Percentiles rank a stretch among this genome's conserved stretches.
Conservation (phyloP, 2,329 filamentous ascomycete genomes). For the Venturia aucupariae region DNA sequence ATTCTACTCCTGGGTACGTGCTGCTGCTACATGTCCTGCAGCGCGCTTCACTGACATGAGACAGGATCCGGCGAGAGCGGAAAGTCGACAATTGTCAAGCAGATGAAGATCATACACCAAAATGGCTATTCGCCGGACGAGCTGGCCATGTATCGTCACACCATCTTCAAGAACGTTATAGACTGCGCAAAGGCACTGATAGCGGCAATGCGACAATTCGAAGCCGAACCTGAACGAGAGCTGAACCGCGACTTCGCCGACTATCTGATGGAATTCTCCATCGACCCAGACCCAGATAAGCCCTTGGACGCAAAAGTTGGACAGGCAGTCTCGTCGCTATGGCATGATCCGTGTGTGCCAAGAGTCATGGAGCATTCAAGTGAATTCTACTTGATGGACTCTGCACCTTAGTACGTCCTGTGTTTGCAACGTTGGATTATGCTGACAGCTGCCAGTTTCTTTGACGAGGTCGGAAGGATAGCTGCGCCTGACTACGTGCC, state of each 20-base stretch:
- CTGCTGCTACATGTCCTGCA: not conserved
- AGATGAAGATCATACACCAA: slow-evolving; percentile 99
- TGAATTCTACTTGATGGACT: slow-evolving; percentile 99
- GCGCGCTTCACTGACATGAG: slow-evolving; percentile 1
- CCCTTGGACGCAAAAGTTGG: slow-evolving; percentile 74
- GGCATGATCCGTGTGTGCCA: slow-evolving; percentile 78
- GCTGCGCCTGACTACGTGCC: slow-evolving; percentile 78
- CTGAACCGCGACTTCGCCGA: slow-evolving; percentile 66
- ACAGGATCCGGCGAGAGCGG: slow-evolving; percentile 94
- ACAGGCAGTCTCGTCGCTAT: slow-evolving; percentile 73
- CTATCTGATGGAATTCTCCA: slow-evolving; percentile 76
- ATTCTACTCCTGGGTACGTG: slow-evolving; percentile 81
- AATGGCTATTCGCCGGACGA: slow-evolving; percentile 96
- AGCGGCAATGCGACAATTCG: slow-evolving; percentile 83
- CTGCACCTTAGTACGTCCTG: slow-evolving; percentile 78
- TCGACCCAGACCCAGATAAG: slow-evolving; percentile 83
- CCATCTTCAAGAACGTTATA: slow-evolving; percentile 95
- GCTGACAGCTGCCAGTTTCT: slow-evolving; percentile 59
- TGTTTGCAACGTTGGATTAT: slow-evolving; percentile 6
- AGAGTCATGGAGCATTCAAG: slow-evolving; percentile 86
- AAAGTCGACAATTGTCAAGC: slow-evolving; percentile 98
- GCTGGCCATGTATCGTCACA: slow-evolving; percentile 85
- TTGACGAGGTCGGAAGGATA: slow-evolving; percentile 84
- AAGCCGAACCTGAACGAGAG: slow-evolving; percentile 65
- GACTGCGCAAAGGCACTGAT: slow-evolving; percentile 95